Base-by-base conservation (phyloP, 1,284 basidiomycete genomes). In the Cutaneotrichosporon sp. region DNA sequence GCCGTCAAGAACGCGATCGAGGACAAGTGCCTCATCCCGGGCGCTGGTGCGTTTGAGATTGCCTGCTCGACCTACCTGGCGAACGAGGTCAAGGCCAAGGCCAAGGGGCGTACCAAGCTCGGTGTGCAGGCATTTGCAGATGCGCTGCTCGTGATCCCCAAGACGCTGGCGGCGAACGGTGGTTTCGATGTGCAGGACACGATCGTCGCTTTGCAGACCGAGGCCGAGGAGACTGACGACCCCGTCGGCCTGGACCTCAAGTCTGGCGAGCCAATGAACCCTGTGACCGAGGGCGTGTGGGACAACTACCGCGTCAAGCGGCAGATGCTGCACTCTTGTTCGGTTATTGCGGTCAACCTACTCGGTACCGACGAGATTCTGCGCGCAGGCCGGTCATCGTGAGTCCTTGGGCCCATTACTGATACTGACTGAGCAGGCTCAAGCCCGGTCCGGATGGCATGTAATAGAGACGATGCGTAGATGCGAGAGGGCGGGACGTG, bases 271-370 rank as follows among this genome's bases (percentile, higher is more conserved):
- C 94, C 96, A 4, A 92, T 97, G 77, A 96, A 99, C 77, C 96
- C 97, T 7, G 90, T 92, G 16, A 89, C 92, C 5, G 90, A 93
- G 76, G 97, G 97, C 47, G 89, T 99, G 21, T 99, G 96, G 95
- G 97, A 99, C 81, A 99, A 99, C 82, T 99, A 97, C 81, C 85
- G 97, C 65, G 97, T 99, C 67, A 99, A 99, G 84, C 85, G 96
- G 68, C 97, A 99, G 77, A 97, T 99, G 93, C 83, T 99, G 63
- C 96, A 99, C 78, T 95, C 92, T 75, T 91, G 91, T 81, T 95
- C 96, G 67, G 97, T 99, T 68, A 99, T 99, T 74, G 96, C 94
- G 22, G 88, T 97, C 71, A 99, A 99, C 81, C 84, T 99, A 64
- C 82, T 99, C 64, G 93, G 91, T 51, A 96, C 93, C 34, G 95